phyloP scores from a whole-genome alignment of 352 stramenopile genomes.

The Globisporangium parvum region DNA sequence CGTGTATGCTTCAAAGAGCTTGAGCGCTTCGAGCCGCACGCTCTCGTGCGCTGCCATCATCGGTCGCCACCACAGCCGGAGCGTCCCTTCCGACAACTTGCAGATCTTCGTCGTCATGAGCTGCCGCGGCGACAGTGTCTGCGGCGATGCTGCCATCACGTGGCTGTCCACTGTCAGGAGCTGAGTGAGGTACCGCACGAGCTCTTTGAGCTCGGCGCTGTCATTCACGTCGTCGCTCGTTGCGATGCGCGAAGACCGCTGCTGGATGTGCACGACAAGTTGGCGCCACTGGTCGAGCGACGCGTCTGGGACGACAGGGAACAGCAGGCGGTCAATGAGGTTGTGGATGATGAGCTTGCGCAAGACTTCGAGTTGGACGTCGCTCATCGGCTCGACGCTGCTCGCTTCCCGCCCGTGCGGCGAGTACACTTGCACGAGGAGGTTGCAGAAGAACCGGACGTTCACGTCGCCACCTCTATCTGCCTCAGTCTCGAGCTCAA shows the following conservation, averaged over 20 bases:
- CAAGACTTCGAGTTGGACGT: slow-evolving; percentile 27
- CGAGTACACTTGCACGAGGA: slow-evolving; percentile 66
- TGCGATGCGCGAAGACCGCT: slow-evolving; percentile 24
- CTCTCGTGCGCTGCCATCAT: slow-evolving; percentile 41
- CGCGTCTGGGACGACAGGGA: slow-evolving; percentile 27
- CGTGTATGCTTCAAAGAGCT: slow-evolving; percentile 69
- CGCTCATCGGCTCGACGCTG: slow-evolving; percentile 28
- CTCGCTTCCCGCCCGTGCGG: slow-evolving; percentile 13
- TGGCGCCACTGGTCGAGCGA: slow-evolving; percentile 52
- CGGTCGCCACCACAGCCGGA: slow-evolving; percentile 56
- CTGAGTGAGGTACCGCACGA: slow-evolving; percentile 53
- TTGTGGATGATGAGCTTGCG: slow-evolving; percentile 57
- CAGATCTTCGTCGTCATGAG: slow-evolving; percentile 28
- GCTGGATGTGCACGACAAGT: slow-evolving; percentile 61
- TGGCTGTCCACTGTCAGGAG: slow-evolving; percentile 28
- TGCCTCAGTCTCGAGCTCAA: slow-evolving; percentile 17
- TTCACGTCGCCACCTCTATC: slow-evolving; percentile 25
- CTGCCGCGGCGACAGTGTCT: slow-evolving; percentile 14
- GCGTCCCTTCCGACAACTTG: slow-evolving; percentile 58
- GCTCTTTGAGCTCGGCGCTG: slow-evolving; percentile 45
- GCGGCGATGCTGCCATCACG: background rate
- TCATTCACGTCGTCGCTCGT: slow-evolving; percentile 14
- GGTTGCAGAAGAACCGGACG: slow-evolving; percentile 70
- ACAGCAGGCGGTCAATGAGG: slow-evolving; percentile 62
- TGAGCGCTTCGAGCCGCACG: slow-evolving; percentile 51